Base-by-base conservation (phyloP, 805 yeast genomes). In the Zygosaccharomyces lentus region DNA sequence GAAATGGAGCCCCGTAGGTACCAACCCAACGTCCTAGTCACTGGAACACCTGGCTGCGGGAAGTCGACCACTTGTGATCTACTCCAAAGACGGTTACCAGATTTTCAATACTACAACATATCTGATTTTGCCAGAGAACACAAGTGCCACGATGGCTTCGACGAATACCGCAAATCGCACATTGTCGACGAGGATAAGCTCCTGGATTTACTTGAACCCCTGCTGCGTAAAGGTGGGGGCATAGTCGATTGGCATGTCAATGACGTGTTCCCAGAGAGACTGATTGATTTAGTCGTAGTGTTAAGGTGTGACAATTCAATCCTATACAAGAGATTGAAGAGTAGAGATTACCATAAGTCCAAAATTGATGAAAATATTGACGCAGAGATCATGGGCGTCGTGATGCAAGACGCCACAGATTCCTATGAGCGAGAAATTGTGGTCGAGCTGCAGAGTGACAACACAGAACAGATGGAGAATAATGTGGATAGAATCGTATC, bases 171-270 rank as follows among this genome's bases (percentile, higher is more conserved):
- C 61, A 88, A 91, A 57, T 80, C 95, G 2, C 78, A 83, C 41
- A 87, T 91, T 34, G 96, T 91, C 4, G 96, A 93, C 67, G 99
- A 91, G 58, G 98, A 93, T 60, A 82, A 80, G 61, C 71, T 91
- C 10, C 67, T 89, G 47, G 98, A 93, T 63, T 78, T 78, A 19
- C 66, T 93, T 41, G 96, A 90, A 64, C 82, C 83, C 6, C 76
- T 83, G 32, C 71, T 90, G 40, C 84, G 83, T 43, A 71, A 79
- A 52, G 99, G 99, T n/a, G 96, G 95, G 1, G 73, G 76, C n/a
- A 71, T 93, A 7, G 74, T 93, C 9, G 99, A 93, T 66, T 93
- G 99, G 99, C 99, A 93, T 64, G 93, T 91, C 37, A 88, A 96
- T 67, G 99, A 93, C 59, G 78, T 87, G 16, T 91, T 93, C 61